Evolutionary conservation across 306 rosid genomes (phyloP).

Genomic region (Cyamopsis tetragonoloba): DNA sequence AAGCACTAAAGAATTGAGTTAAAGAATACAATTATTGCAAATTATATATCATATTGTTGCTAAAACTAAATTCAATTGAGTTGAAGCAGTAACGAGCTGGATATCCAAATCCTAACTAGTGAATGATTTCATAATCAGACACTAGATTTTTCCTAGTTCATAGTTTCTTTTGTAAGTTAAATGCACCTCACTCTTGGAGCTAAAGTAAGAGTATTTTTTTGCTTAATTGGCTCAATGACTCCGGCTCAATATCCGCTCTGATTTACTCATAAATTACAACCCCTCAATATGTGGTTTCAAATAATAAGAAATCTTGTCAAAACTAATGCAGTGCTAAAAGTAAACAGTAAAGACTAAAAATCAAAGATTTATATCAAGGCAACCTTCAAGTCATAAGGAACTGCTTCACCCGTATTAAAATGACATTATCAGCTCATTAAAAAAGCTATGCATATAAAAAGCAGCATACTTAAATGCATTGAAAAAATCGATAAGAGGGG

Average conservation of each 20-base stretch:
- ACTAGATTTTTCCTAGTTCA: not conserved
- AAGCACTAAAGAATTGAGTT: not conserved
- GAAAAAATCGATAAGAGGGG: not conserved
- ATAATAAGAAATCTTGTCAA: not conserved
- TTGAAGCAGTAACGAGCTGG: not conserved
- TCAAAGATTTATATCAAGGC: not conserved
- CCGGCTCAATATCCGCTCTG: not conserved
- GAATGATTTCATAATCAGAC: not conserved
- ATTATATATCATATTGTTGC: not conserved
- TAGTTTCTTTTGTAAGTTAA: not conserved
- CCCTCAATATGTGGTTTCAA: not conserved
- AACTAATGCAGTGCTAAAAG: not conserved
- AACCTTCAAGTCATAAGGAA: not conserved
- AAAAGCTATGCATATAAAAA: not conserved
- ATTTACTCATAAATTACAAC: not conserved
- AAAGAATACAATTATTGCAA: not conserved
- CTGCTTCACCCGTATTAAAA: slow-evolving; percentile 3
- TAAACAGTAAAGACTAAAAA: not conserved
- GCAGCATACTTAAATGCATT: not conserved
- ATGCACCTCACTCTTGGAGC: not conserved
- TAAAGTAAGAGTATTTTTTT: not conserved
- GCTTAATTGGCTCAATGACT: not conserved
- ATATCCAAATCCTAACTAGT: not conserved
- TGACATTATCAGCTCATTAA: slow-evolving; percentile 1
- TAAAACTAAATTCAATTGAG: not conserved